Evolutionary conservation across 2,329 filamentous ascomycete species (phyloP), one percentile per base, ranked within the genome.

Genomic region (Scytalidium sp.): DNA sequence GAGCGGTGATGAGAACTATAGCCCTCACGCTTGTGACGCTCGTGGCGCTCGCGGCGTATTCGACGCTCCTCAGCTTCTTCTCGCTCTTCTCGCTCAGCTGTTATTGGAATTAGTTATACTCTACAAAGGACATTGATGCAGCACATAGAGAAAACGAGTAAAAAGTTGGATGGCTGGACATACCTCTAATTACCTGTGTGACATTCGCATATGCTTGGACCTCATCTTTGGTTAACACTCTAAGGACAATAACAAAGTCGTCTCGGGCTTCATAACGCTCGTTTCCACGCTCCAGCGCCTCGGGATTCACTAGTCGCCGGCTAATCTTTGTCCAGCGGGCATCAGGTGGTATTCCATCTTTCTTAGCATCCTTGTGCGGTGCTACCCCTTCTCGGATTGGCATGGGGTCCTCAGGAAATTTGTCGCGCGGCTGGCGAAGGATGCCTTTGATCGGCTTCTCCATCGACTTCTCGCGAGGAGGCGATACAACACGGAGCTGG

Each of bases 281-380:
- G 60, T 94, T 88, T n/a, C 88, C 88, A 53, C 88, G 80, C 50
- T 89, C 87, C 43, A 97, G 72, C 1, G 92, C 91, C 59, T 93
- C 88, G 0, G 92, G 91, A 59, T 95, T 97, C 60, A 97, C 92
- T 49, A 96, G 79, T 57, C 87, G 84, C 50, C 92, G 84, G 64
- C 87, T 89, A 64, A 97, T 92, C 72, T 94, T 96, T 43, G 92
- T 97, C 92, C 92, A 97, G 48, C 90, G 82, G 27, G 92, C 92
- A 50, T 87, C 88, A 0, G 84, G 71, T 0, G 88, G 88, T 25
- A 90, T 88, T 36, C 89, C 86, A 54, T 85, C 83, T 64, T 84
- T 84, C 67, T 87, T 84, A 44, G 89, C 85, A 64, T 96, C 90
- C 70, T 96, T 96, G 64, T 96, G 81, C n/a, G 92, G 92, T 2